A percentile compares a stretch with the other conserved stretches of the same genome.
These are phyloP conservation scores for Comarum palustre DNA, from an alignment of 306 rosid species.

Conservation along the genomic window DNA sequence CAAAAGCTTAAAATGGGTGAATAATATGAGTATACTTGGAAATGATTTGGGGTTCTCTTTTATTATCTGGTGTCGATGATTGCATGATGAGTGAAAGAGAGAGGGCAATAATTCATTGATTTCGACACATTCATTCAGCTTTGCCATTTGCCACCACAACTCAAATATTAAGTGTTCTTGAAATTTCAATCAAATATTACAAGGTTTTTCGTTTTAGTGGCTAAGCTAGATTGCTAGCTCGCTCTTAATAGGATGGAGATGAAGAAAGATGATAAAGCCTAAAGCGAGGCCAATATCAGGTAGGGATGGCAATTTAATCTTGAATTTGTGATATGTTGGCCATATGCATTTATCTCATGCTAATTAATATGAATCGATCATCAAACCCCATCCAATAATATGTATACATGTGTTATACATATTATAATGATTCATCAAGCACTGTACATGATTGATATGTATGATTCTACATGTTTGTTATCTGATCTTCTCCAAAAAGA, in stretches of 20 bases:
- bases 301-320: conserved; percentile 12
- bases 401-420: no score
- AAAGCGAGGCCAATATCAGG: not conserved
- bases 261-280: not conserved
- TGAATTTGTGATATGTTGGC: conserved; percentile 1
- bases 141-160: conserved; percentile 13
- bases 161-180: not conserved
- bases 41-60: not conserved
- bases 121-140: not conserved
- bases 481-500: not conserved
- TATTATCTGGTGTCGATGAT: conserved; percentile 5
- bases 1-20: not conserved
- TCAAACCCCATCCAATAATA: no score
- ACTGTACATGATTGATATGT: not conserved
- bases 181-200: conserved; percentile 20
- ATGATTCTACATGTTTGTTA: not conserved
- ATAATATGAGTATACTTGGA: not conserved
- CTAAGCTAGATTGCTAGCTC: not conserved
- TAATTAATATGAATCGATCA: not conserved
- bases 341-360: not conserved
- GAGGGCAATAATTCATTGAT: conserved; percentile 22
- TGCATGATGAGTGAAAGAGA: not conserved
- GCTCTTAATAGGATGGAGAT: not conserved
- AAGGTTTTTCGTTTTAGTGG: not conserved
- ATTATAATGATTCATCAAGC: not conserved